Conservation (phyloP, 2,329 filamentous ascomycete genomes). For the Talaromyces sp. region DNA sequence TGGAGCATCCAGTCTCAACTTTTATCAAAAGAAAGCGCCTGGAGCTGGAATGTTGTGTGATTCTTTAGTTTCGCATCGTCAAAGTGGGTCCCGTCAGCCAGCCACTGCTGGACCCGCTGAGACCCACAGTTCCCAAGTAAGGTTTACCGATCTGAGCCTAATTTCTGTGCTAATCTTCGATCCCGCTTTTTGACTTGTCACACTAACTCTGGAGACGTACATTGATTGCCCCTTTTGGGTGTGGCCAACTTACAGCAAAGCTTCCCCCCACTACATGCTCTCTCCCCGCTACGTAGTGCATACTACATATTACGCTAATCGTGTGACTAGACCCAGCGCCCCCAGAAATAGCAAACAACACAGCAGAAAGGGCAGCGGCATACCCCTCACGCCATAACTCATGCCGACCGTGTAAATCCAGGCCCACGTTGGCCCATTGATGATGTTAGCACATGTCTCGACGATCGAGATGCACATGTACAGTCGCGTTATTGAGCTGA, state of each 20-base stretch:
- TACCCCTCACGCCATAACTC: not conserved
- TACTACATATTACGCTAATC: not conserved
- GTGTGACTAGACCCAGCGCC: not conserved
- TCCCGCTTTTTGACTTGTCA: not conserved
- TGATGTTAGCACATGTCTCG: not conserved
- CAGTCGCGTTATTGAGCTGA: not conserved
- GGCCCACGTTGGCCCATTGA: not conserved
- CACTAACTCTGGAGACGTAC: not conserved
- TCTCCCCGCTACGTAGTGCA: not conserved
- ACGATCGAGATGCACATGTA: not conserved
- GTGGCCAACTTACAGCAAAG: not conserved
- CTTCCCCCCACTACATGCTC: not conserved
- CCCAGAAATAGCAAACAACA: not conserved
- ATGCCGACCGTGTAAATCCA: not conserved
- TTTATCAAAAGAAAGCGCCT: too few species aligned
- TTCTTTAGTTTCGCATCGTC: too few species aligned
- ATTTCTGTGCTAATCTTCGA: not conserved
- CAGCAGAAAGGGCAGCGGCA: not conserved
- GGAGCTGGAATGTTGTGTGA: too few species aligned
- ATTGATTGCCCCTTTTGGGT: not conserved
- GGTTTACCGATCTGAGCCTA: not conserved
- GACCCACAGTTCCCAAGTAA: not conserved
- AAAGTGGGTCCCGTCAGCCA: not conserved
- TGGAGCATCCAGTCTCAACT: too few species aligned
- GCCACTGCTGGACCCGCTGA: not conserved